Percentiles rank a stretch among this genome's conserved stretches.
These are phyloP conservation scores for Huntiella savannae DNA, from an alignment of 2,329 filamentous ascomycete genomes.

Conservation along the genomic window DNA sequence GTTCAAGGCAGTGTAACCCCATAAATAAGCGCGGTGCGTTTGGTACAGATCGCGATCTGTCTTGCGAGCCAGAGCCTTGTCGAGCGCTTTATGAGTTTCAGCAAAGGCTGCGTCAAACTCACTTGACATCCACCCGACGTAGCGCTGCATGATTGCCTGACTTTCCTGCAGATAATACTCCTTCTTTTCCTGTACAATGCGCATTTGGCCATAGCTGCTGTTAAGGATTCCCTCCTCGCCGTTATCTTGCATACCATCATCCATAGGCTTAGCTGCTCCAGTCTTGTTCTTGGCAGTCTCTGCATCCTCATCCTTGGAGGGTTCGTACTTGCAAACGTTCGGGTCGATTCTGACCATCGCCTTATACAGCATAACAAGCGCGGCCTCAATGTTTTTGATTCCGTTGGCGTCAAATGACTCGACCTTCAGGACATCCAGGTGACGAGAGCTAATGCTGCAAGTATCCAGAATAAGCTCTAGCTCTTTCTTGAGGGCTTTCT, in stretches of 20 bases:
- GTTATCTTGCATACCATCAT: slow-evolving; percentile 11
- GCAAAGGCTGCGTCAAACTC: slow-evolving; percentile 62
- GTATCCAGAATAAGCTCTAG: slow-evolving; percentile 77
- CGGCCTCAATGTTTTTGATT: slow-evolving; percentile 56
- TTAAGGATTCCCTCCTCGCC: slow-evolving; percentile 36
- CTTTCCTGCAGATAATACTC: slow-evolving; percentile 70
- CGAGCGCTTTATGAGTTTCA: slow-evolving; percentile 46
- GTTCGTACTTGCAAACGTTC: slow-evolving; percentile 38
- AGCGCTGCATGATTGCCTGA: slow-evolving; percentile 53
- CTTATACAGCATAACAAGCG: slow-evolving; percentile 68
- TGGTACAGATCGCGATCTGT: slow-evolving; percentile 58
- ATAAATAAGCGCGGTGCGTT: slow-evolving; percentile 51
- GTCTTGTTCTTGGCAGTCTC: slow-evolving; percentile 13
- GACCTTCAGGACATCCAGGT: slow-evolving; percentile 49
- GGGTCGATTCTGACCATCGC: slow-evolving; percentile 91
- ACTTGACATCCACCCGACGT: slow-evolving; percentile 64
- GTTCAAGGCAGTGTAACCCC: slow-evolving; percentile 75
- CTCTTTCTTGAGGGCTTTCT: slow-evolving; percentile 81
- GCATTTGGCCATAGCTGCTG: slow-evolving; percentile 72
- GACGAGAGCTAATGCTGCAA: slow-evolving; percentile 57
- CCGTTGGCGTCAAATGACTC: slow-evolving; percentile 58
- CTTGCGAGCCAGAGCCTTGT: slow-evolving; percentile 42
- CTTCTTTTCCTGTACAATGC: slow-evolving; percentile 84
- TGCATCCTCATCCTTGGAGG: slow-evolving; percentile 25
- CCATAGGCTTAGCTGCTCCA: too few relatives aligned